A percentile compares a stretch with the other conserved stretches of the same genome.
These are phyloP conservation scores for Larix kaempferi DNA, from an alignment of 75 land plant species.

Conservation along the genomic window DNA sequence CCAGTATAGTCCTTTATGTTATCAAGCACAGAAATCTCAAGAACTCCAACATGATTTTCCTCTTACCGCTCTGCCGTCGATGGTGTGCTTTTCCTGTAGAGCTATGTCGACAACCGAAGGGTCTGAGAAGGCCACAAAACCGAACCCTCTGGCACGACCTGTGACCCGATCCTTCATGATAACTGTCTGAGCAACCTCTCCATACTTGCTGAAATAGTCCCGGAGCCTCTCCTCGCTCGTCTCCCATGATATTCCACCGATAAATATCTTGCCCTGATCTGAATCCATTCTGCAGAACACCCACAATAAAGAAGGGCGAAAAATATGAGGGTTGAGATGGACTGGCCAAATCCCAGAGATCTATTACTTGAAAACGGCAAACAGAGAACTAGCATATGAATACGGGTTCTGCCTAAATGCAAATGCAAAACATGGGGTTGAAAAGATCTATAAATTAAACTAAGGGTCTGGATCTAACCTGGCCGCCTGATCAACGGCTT, in stretches of 20 bases:
- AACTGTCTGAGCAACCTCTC: conserved; percentile 52
- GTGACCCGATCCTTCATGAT: conserved; percentile 65
- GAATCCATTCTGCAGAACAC: conserved; percentile 43
- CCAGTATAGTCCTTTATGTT: background rate
- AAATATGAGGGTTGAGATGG: background rate
- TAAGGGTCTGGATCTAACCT: background rate
- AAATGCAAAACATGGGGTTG: too few species aligned
- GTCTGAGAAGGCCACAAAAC: conserved; percentile 61
- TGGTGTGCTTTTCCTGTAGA: conserved; percentile 55
- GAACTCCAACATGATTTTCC: background rate
- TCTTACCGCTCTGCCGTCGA: conserved; percentile 57
- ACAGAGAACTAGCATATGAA: background rate
- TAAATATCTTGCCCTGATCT: conserved; percentile 71
- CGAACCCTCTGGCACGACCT: conserved; percentile 60
- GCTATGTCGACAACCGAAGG: conserved; percentile 51
- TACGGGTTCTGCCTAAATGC: background rate
- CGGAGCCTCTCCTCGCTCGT: conserved; percentile 54
- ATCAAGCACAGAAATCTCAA: background rate
- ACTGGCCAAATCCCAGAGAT: background rate
- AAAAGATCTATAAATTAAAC: too few species aligned
- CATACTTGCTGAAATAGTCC: conserved; percentile 54
- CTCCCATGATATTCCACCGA: conserved; percentile 77
- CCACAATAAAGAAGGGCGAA: background rate
- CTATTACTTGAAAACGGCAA: too few species aligned
- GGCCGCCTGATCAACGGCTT: background rate